These are phyloP conservation scores for Kodamaea sp. DNA, from an alignment of 1,139 yeast genomes.

Conservation along the genomic window DNA sequence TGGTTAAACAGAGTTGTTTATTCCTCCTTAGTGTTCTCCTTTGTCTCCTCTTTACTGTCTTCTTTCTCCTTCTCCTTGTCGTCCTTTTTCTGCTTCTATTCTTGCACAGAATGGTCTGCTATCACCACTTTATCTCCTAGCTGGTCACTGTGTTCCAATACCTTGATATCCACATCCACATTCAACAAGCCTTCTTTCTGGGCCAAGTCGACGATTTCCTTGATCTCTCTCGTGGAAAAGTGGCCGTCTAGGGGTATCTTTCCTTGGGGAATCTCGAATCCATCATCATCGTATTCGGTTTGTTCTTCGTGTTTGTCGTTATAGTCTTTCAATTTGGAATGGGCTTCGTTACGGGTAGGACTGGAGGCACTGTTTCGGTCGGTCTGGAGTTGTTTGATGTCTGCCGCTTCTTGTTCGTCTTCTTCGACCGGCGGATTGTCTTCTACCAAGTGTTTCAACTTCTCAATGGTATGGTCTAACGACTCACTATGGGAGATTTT, in stretches of 20 bases:
- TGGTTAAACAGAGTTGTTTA: no score
- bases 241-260: conserved; percentile 45
- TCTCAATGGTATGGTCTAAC: conserved; percentile 14
- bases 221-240: conserved; percentile 38
- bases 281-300: conserved; percentile 35
- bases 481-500: conserved; percentile 8
- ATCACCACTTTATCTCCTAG: conserved; percentile 19
- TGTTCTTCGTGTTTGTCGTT: conserved; percentile 1
- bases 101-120: conserved; percentile 9
- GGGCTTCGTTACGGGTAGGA: conserved; percentile 2
- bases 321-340: conserved; percentile 1
- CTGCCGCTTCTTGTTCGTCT: neutral
- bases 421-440: conserved; percentile 13
- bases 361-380: neutral
- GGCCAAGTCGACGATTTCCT: conserved; percentile 32
- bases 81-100: neutral
- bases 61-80: neutral
- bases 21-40: no score
- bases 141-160: conserved; percentile 23
- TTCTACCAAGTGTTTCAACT: conserved; percentile 16
- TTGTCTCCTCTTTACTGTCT: no score
- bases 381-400: neutral
- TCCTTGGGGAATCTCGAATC: conserved; percentile 39
- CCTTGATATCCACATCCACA: conserved; percentile 25
- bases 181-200: conserved; percentile 32